Conservation (phyloP, 805 yeast species). For the Starmerella etchellsii region DNA sequence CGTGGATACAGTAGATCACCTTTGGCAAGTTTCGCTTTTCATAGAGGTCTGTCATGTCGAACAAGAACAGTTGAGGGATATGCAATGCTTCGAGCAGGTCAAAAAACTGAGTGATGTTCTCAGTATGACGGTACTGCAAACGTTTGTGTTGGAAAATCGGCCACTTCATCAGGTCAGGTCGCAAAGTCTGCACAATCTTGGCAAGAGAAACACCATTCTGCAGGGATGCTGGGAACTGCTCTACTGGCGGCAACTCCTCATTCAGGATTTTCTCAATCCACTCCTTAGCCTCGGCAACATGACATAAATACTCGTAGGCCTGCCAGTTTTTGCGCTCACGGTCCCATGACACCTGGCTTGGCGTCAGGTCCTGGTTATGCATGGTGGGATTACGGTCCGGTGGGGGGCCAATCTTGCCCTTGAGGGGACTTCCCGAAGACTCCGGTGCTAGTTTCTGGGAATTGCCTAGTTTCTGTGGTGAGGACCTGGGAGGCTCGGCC, state of each 20-base stretch:
- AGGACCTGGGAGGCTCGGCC: too few species aligned
- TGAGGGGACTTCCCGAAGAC: background rate
- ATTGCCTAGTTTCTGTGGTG: too few species aligned
- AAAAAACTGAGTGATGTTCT: constrained; percentile 78
- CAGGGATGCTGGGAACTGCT: constrained; percentile 50
- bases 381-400: constrained; percentile 27
- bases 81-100: constrained; percentile 49
- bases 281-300: constrained; percentile 65
- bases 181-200: constrained; percentile 55
- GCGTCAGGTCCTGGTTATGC: constrained; percentile 22
- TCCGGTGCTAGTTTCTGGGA: too few species aligned
- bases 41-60: constrained; percentile 85
- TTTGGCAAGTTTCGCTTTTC: constrained; percentile 87
- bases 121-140: constrained; percentile 80
- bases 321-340: constrained; percentile 32
- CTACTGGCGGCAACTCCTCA: constrained; percentile 44
- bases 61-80: constrained; percentile 77
- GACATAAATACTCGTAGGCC: constrained; percentile 68
- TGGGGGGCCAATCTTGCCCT: constrained; percentile 5
- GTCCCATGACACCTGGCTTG: constrained; percentile 27
- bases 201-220: constrained; percentile 82
- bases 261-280: constrained; percentile 61
- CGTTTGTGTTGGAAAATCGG: constrained; percentile 42
- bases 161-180: constrained; percentile 48
- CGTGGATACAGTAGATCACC: constrained; percentile 87